Conservation (phyloP, 495 filamentous ascomycete genomes). For the Penicillium atrosanguineum region DNA sequence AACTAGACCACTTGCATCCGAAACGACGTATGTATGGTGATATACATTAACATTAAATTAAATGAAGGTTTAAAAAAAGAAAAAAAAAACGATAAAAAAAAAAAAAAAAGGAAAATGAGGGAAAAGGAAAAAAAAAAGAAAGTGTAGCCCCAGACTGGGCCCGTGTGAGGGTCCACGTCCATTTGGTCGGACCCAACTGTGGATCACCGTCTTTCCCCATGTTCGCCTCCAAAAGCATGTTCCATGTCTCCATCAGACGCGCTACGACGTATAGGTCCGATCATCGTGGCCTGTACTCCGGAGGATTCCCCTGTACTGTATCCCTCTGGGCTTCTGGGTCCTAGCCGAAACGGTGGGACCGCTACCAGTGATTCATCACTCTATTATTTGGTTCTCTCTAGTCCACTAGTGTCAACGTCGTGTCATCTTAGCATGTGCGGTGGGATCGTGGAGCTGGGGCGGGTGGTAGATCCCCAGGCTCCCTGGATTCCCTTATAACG, state of each 20-base stretch:
- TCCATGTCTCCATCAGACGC: conserved; percentile 9
- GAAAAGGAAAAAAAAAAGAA: conserved; percentile 8
- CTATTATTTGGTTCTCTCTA: conserved; percentile 16
- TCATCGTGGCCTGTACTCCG: conserved; percentile 15
- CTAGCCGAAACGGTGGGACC: conserved; percentile 26
- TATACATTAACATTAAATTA: no score
- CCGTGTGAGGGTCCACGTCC: conserved; percentile 14
- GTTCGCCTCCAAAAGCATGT: conserved; percentile 22
- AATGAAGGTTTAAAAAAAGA: neutral
- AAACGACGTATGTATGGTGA: neutral
- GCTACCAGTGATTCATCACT: conserved; percentile 29
- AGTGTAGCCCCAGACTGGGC: conserved; percentile 16
- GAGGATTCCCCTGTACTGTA: conserved; percentile 14
- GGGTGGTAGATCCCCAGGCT: conserved; percentile 37
- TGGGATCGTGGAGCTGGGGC: conserved; percentile 42
- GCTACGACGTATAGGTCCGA: conserved; percentile 17
- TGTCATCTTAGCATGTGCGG: conserved; percentile 42
- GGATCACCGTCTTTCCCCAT: conserved; percentile 11
- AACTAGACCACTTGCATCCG: neutral
- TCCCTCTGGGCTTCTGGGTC: conserved; percentile 2
- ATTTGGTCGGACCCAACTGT: neutral
- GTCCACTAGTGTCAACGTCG: conserved; percentile 36
- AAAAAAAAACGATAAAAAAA: conserved; percentile 5
- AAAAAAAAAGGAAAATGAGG: conserved; percentile 13
- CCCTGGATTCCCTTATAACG: conserved; percentile 20